Conservation (phyloP, 257 asterid species). For the Salvia miltiorrhiza region DNA sequence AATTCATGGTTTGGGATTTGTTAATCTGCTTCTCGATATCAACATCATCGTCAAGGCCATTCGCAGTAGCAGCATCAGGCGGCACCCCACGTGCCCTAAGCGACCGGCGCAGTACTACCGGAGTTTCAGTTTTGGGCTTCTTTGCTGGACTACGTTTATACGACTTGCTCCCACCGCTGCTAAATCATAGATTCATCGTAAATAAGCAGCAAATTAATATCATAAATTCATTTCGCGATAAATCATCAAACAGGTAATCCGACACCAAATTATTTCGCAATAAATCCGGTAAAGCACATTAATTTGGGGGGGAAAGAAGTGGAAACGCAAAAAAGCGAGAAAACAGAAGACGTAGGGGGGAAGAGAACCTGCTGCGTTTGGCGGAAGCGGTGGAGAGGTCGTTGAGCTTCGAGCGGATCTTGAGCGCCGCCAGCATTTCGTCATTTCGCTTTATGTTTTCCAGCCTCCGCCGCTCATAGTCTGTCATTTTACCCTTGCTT, state of each 20-base stretch:
- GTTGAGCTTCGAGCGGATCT: conserved; percentile 51
- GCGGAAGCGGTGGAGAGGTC: conserved; percentile 44
- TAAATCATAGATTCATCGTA: neutral
- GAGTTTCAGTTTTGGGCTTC: conserved; percentile 53
- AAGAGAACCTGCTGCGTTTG: conserved; percentile 49
- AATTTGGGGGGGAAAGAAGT: neutral
- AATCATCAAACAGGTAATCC: conserved; percentile 13
- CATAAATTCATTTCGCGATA: conserved; percentile 7
- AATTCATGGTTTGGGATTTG: conserved; percentile 8
- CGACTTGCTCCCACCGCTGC: conserved; percentile 57
- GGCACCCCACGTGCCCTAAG: conserved; percentile 81
- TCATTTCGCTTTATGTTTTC: conserved; percentile 81
- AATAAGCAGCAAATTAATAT: neutral
- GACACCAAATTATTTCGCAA: neutral
- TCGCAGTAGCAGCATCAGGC: conserved; percentile 63
- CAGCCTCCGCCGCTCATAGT: conserved; percentile 74
- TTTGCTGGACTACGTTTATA: conserved; percentile 56
- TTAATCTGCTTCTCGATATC: conserved; percentile 22
- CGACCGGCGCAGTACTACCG: conserved; percentile 79
- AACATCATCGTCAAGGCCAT: conserved; percentile 50
- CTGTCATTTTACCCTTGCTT: conserved; percentile 39
- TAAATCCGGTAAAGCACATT: neutral
- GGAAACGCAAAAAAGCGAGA: neutral
- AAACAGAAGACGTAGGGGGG: neutral
- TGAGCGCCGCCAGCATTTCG: conserved; percentile 81